phyloP scores from a whole-genome alignment of 352 stramenopile genomes.

The Aphanomyces invadans region DNA sequence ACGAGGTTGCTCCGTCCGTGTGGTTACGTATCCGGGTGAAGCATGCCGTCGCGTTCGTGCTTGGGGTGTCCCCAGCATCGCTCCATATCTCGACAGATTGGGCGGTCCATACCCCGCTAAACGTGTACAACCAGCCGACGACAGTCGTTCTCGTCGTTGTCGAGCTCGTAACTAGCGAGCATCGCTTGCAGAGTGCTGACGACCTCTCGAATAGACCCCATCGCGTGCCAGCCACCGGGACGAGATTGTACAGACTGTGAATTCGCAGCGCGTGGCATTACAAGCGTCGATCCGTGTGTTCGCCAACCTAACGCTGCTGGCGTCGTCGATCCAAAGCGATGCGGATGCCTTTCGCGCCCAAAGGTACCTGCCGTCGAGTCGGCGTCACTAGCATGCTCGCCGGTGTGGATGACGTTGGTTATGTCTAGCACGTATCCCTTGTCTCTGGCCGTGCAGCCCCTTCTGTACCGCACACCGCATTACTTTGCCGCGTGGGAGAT shows the following conservation, averaged over 20 bases:
- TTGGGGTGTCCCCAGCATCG: neutral
- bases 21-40: constrained; percentile 2
- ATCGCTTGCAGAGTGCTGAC: too few relatives aligned
- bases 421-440: neutral
- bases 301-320: neutral
- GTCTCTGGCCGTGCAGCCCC: neutral
- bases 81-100: neutral
- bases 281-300: neutral
- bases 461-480: neutral
- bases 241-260: neutral
- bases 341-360: too few relatives aligned
- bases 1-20: neutral
- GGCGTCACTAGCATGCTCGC: neutral
- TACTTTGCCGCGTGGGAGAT: neutral
- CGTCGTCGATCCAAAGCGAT: neutral
- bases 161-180: neutral
- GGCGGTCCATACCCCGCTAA: neutral
- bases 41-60: constrained; percentile 1
- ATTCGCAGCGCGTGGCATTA: neutral
- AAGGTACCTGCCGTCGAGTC: neutral
- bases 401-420: neutral
- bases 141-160: constrained; percentile 5
- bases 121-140: neutral
- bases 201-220: neutral
- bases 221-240: neutral